A percentile compares a stretch with the other conserved stretches of the same genome.
Evolutionary conservation across 2,329 filamentous ascomycete genomes (phyloP).

Genomic region (Pyricularia grisea): DNA sequence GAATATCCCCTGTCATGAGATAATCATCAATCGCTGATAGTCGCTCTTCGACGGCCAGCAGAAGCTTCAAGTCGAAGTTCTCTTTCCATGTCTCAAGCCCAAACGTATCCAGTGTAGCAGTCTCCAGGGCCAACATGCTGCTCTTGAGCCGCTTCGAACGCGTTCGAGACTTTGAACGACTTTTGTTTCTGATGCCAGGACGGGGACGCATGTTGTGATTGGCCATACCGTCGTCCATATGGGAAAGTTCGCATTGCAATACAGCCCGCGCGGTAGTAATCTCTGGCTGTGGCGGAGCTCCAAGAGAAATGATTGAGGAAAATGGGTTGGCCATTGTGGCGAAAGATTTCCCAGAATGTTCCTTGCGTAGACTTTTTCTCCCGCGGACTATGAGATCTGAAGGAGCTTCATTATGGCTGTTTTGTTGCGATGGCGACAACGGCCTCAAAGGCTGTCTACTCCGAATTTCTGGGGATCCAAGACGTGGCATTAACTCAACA

Average conservation of each 20-base stretch:
- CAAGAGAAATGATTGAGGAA: background rate
- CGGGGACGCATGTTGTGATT: background rate
- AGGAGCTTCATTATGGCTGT: background rate
- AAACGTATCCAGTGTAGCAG: background rate
- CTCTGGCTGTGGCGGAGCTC: background rate
- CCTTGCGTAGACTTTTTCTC: background rate
- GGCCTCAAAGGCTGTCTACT: background rate
- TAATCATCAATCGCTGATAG: constrained; percentile 1
- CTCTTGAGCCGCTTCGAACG: background rate
- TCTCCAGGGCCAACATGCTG: background rate
- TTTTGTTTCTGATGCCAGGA: too few species aligned
- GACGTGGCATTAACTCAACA: background rate
- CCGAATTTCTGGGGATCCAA: background rate
- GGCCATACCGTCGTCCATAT: background rate
- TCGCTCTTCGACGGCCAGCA: background rate
- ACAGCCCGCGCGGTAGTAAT: background rate
- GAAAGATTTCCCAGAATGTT: background rate
- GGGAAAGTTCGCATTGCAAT: background rate
- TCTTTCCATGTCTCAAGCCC: background rate
- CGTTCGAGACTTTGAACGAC: background rate
- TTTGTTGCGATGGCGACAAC: background rate
- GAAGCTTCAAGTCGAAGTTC: background rate
- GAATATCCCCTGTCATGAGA: background rate
- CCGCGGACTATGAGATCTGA: background rate
- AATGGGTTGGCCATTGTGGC: background rate